Base-by-base conservation (phyloP, 2,329 filamentous ascomycete species). In the Exophiala sideris region DNA sequence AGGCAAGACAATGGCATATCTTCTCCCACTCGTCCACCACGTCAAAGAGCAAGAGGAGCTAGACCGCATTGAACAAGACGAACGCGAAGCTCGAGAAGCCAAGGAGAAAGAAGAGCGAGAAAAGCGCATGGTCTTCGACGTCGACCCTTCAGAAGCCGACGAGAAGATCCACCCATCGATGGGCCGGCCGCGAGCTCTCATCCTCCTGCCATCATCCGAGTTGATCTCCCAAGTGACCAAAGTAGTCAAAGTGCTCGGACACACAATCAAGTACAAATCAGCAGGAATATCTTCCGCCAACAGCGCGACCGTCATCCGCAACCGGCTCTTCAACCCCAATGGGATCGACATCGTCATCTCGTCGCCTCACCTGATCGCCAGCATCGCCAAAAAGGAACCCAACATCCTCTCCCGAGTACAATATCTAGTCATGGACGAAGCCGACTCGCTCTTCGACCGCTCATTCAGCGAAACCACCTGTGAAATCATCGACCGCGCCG, bases 1-100 rank as follows among this genome's bases (percentile, higher is more conserved):
- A 0, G 94, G 94, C 56, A 99, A 99, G 76, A 99, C 94, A 1
- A 76, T 99, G 58, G 90, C 94, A 7, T 99, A 99, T 67, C 76
- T 97, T 4, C 73, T 96, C 4, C 95, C 94, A 0, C 80, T 86
- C 12, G 78, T 99, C 48, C 85, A 99, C 71, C 88, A 89, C 7
- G 72, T 99, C 64, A 99, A 99, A 73, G 76, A 82, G 33, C 84
- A 83, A 5, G 89, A 92, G 66, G 76, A 77, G 0, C 70, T 74
- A 10, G 86, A 91, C 59, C 78, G 82, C 51, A 77, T 81, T 2
- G 83, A 84, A 56, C 82, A 85, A 62, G 73, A 75, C 18, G 67
- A 70, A 50, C 45, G 68, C 66, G 62, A 66, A 52, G 36, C 57
- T 58, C 34, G 64, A 68, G 56, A 62, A 62, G 50, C 59, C 63